These are phyloP conservation scores for Tuber aestivum DNA, from an alignment of 495 filamentous ascomycete species.

Conservation along the genomic window DNA sequence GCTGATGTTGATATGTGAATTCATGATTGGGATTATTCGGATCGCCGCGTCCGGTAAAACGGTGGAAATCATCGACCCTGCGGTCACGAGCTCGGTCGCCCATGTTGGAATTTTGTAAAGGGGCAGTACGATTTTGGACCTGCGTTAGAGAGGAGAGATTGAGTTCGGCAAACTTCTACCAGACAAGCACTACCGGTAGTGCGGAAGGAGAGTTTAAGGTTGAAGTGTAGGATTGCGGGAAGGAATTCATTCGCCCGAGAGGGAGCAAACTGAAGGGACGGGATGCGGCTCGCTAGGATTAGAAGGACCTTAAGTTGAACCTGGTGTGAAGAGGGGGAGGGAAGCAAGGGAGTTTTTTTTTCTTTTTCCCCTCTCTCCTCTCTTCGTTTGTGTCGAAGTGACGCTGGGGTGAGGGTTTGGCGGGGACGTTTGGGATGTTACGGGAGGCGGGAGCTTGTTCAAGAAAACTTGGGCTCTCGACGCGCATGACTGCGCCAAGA, in stretches of 20 bases:
- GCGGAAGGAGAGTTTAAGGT: not conserved
- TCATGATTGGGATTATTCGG: constrained; percentile 29
- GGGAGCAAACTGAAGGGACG: not conserved
- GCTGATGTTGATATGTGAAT: constrained; percentile 31
- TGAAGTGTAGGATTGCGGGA: not conserved
- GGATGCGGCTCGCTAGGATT: not conserved
- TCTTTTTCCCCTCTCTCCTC: too few relatives aligned
- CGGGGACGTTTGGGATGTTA: not conserved
- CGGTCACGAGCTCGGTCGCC: constrained; percentile 24
- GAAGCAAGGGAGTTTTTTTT: not conserved
- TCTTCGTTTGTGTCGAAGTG: not conserved
- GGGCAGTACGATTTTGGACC: not conserved
- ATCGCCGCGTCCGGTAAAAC: constrained; percentile 37
- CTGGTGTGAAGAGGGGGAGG: not conserved
- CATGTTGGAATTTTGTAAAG: not conserved
- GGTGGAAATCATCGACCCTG: constrained; percentile 19
- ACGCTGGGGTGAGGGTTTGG: not conserved
- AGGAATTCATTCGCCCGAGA: not conserved
- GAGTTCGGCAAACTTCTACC: not conserved
- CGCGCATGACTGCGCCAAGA: not conserved
- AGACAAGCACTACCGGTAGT: not conserved
- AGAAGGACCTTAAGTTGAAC: not conserved
- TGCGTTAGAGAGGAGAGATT: not conserved
- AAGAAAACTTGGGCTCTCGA: not conserved
- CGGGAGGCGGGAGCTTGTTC: not conserved